Evolutionary conservation across 352 stramenopile species (phyloP).

Genomic region (Phytophthora capsici): DNA sequence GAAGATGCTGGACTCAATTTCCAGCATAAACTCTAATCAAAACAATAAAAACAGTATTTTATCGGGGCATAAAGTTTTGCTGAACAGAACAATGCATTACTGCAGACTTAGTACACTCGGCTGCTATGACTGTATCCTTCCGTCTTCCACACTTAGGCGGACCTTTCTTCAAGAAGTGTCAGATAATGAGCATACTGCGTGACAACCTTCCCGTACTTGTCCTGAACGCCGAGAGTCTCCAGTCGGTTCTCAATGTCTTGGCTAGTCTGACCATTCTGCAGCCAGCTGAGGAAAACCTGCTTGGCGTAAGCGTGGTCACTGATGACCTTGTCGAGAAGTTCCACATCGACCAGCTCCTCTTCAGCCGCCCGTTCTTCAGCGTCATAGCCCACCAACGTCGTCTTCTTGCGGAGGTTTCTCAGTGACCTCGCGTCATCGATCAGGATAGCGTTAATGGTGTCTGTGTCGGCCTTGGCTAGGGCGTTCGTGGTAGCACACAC

Average conservation of each 20-base stretch:
- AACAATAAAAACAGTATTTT: slow-evolving; percentile 28
- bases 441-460: background rate
- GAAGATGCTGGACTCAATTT: background rate
- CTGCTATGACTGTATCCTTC: background rate
- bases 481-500: background rate
- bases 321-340: slow-evolving; percentile 21
- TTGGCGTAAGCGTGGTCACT: slow-evolving; percentile 22
- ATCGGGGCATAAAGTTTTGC: background rate
- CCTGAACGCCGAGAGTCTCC: background rate
- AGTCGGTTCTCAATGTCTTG: slow-evolving; percentile 27
- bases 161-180: slow-evolving; percentile 8
- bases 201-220: slow-evolving; percentile 21
- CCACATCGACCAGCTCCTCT: slow-evolving; percentile 5
- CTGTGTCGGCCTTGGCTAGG: background rate
- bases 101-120: background rate
- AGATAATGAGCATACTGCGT: slow-evolving; percentile 26
- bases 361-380: slow-evolving; percentile 10
- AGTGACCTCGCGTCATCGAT: background rate
- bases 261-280: slow-evolving; percentile 26
- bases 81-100: background rate
- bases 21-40: slow-evolving; percentile 9
- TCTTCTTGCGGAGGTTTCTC: background rate
- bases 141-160: background rate
- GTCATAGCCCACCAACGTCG: background rate
- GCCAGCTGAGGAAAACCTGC: slow-evolving; percentile 21